These are phyloP conservation scores for Cladorrhinum sp. DNA, from an alignment of 2,329 filamentous ascomycete genomes.

Conservation along the genomic window DNA sequence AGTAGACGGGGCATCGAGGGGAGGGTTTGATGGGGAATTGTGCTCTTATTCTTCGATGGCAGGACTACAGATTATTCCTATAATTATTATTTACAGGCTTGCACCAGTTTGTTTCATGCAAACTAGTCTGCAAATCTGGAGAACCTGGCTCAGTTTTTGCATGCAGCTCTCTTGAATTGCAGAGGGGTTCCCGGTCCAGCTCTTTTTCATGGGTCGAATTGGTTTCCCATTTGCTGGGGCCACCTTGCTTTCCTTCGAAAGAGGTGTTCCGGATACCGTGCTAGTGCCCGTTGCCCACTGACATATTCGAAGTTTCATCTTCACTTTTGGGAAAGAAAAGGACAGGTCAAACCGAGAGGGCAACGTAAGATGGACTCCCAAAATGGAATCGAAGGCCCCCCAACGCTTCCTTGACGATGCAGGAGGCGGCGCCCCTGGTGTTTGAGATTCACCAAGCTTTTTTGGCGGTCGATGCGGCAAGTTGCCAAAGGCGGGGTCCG, in stretches of 20 bases:
- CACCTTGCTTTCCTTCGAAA: neutral
- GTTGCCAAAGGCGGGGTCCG: slow-evolving; percentile 1
- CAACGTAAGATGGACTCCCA: slow-evolving; percentile 2
- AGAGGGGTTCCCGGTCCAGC: neutral
- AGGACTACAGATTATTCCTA: too few relatives aligned
- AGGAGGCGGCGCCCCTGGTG: slow-evolving; percentile 8
- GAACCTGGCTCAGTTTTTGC: neutral
- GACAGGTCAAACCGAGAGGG: neutral
- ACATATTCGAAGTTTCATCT: neutral
- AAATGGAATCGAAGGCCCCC: neutral
- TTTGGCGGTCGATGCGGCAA: slow-evolving; percentile 4
- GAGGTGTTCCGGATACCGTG: neutral
- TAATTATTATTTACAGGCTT: too few relatives aligned
- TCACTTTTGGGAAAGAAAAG: neutral
- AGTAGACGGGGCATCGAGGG: neutral
- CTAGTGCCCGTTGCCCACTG: neutral
- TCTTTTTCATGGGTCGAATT: neutral
- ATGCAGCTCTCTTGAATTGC: neutral
- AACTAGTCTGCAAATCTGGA: neutral
- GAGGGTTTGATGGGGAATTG: neutral
- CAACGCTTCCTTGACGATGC: neutral
- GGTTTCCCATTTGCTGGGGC: neutral
- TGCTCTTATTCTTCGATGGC: neutral
- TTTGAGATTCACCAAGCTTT: slow-evolving; percentile 11
- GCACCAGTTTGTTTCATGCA: slow-evolving; percentile 5